These are phyloP conservation scores for Triticum urartu DNA, from an alignment of 176 grass and related monocot genomes.

Conservation along the genomic window DNA sequence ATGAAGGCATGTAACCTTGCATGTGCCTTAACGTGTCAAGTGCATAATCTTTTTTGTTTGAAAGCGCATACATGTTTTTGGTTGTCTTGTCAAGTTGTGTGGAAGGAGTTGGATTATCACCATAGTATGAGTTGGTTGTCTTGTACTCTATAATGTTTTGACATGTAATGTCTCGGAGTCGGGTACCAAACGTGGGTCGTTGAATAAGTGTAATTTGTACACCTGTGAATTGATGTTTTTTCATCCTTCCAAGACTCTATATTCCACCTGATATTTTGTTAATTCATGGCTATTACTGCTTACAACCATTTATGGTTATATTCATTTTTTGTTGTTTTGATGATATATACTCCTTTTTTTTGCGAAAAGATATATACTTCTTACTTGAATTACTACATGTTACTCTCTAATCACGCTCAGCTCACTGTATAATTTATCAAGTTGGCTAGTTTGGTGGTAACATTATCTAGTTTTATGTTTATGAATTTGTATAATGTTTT, in stretches of 20 bases:
- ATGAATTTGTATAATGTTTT: too few relatives aligned
- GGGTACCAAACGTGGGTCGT: neutral
- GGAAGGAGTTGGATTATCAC: neutral
- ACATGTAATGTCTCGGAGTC: neutral
- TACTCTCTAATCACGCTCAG: too few relatives aligned
- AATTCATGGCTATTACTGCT: neutral
- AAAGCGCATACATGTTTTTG: neutral
- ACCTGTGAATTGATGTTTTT: neutral
- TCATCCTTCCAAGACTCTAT: neutral
- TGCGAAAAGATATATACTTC: too few relatives aligned
- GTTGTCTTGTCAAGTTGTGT: too few relatives aligned
- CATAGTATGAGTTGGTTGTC: neutral
- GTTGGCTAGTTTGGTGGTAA: too few relatives aligned
- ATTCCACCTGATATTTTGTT: neutral
- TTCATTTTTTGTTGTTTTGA: too few relatives aligned
- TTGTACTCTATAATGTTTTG: neutral
- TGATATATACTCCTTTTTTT: too few relatives aligned
- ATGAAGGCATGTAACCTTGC: neutral
- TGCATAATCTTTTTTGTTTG: neutral
- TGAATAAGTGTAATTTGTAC: neutral
- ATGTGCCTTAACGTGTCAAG: neutral
- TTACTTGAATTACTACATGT: too few relatives aligned
- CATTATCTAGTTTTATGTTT: too few relatives aligned
- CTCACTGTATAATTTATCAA: too few relatives aligned
- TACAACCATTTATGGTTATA: neutral